phyloP scores from a whole-genome alignment of 1,284 basidiomycete genomes.

The Cutaneotrichosporon spelunceum region DNA sequence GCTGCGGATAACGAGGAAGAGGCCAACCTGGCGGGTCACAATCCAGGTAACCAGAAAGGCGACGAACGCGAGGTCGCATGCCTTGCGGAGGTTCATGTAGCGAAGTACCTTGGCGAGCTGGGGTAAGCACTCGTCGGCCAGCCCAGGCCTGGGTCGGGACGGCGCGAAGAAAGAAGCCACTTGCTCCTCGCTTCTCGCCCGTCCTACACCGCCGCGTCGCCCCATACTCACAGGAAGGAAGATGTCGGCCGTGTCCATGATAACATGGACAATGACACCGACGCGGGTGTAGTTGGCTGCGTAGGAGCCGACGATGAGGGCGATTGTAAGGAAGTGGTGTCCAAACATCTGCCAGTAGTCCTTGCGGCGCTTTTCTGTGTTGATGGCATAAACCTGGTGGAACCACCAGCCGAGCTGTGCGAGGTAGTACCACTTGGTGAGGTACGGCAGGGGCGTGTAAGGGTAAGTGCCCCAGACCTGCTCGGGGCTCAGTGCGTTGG shows the following conservation, averaged over 20 bases:
- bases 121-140: slow-evolving; percentile 2
- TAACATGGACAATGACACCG: slow-evolving; percentile 78
- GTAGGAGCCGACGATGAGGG: slow-evolving; percentile 75
- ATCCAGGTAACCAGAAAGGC: slow-evolving; percentile 86
- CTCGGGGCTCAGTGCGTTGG: slow-evolving; percentile 66
- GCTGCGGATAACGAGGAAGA: slow-evolving; percentile 66
- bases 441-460: slow-evolving; percentile 68
- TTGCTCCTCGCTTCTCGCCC: background rate
- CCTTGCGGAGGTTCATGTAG: slow-evolving; percentile 67
- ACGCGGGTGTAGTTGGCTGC: slow-evolving; percentile 78
- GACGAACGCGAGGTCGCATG: slow-evolving; percentile 75
- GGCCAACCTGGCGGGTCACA: slow-evolving; percentile 75
- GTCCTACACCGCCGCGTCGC: background rate
- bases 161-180: background rate
- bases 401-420: slow-evolving; percentile 88
- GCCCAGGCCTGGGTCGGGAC: background rate
- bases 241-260: slow-evolving; percentile 94
- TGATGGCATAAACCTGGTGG: slow-evolving; percentile 86
- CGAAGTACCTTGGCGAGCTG: slow-evolving; percentile 90
- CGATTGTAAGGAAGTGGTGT: slow-evolving; percentile 87
- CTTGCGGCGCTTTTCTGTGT: slow-evolving; percentile 87
- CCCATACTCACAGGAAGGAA: slow-evolving; percentile 71
- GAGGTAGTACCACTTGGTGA: slow-evolving; percentile 88
- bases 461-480: slow-evolving; percentile 82
- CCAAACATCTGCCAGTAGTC: slow-evolving; percentile 95